Conservation (phyloP, 805 yeast species). For the Kodamaea kaohsiungensis region DNA sequence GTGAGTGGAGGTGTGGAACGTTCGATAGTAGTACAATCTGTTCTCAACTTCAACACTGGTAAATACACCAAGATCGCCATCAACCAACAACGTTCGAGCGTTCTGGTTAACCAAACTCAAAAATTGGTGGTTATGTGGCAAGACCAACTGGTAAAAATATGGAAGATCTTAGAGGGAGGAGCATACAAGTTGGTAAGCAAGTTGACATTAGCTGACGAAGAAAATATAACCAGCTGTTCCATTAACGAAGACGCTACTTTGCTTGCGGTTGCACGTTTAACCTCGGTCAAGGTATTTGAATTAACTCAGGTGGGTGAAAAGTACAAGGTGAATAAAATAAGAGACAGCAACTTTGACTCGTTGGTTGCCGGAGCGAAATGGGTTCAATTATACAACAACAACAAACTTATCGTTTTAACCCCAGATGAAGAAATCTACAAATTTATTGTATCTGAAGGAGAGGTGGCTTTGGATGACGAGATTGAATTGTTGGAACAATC, state of each 20-base stretch:
- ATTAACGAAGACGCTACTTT: slow-evolving; percentile 65
- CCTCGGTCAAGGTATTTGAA: slow-evolving; percentile 67
- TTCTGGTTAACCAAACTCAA: slow-evolving; percentile 46
- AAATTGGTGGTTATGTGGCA: slow-evolving; percentile 74
- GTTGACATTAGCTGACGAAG: slow-evolving; percentile 69
- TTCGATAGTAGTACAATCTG: slow-evolving; percentile 63
- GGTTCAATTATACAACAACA: slow-evolving; percentile 46
- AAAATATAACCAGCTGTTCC: slow-evolving; percentile 69
- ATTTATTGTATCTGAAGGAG: slow-evolving; percentile 32
- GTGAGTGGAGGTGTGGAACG: slow-evolving; percentile 86
- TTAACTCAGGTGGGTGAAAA: slow-evolving; percentile 45
- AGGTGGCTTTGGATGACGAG: slow-evolving; percentile 40
- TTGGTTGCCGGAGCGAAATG: slow-evolving; percentile 57
- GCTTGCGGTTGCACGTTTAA: slow-evolving; percentile 70
- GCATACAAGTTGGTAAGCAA: slow-evolving; percentile 64
- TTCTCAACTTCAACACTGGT: slow-evolving; percentile 68
- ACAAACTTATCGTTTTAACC: slow-evolving; percentile 53
- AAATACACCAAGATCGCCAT: slow-evolving; percentile 69
- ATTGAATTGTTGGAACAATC: slow-evolving; percentile 31
- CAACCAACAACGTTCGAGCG: slow-evolving; percentile 56
- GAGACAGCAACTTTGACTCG: slow-evolving; percentile 41
- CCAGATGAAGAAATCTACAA: slow-evolving; percentile 61
- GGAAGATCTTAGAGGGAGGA: slow-evolving; percentile 54
- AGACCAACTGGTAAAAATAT: slow-evolving; percentile 77
- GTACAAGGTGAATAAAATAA: slow-evolving; percentile 53